Evolutionary conservation across 2,329 filamentous ascomycete species (phyloP).

Genomic region (Parascedosporium putredinis): DNA sequence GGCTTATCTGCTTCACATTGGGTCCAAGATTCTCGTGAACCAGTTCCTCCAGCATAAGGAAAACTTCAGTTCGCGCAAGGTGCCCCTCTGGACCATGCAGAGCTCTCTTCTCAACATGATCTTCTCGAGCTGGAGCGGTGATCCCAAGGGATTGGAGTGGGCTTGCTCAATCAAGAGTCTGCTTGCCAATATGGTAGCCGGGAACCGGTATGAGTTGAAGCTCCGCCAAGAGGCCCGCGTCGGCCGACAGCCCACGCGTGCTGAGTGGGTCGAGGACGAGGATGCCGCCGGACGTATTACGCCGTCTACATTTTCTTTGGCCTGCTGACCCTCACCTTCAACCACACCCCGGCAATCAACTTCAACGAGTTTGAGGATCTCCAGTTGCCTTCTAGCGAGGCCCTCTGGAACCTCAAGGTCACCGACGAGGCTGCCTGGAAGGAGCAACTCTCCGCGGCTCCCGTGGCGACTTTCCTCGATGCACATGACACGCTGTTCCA

Average conservation of each 20-base stretch:
- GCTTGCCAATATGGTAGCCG: constrained; percentile 95
- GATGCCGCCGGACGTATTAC: constrained; percentile 95
- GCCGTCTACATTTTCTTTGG: constrained; percentile 99
- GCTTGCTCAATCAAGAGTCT: constrained; percentile 98
- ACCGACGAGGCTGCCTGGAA: constrained; percentile 75
- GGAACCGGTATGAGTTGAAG: constrained; percentile 93
- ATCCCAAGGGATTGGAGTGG: constrained; percentile 96
- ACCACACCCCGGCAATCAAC: constrained; percentile 94
- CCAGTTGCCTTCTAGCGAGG: constrained; percentile 85
- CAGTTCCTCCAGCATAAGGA: constrained; percentile 97
- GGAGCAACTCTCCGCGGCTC: constrained; percentile 61
- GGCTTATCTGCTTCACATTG: constrained; percentile 94
- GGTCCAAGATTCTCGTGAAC: constrained; percentile 92
- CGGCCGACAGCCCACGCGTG: constrained; percentile 61
- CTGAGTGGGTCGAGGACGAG: constrained; percentile 95
- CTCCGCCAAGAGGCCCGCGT: constrained; percentile 81
- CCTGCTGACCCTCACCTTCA: constrained; percentile 87
- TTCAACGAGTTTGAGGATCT: constrained; percentile 97
- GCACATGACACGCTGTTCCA: constrained; percentile 95
- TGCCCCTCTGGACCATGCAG: constrained; percentile 97
- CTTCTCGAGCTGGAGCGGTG: constrained; percentile 97
- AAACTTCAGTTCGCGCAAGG: constrained; percentile 96
- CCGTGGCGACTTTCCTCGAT: constrained; percentile 78
- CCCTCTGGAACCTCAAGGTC: constrained; percentile 80
- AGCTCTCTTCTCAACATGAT: constrained; percentile 96